Base-by-base conservation (phyloP, 768 basidiomycete species). In the Mycena epipterygia region DNA sequence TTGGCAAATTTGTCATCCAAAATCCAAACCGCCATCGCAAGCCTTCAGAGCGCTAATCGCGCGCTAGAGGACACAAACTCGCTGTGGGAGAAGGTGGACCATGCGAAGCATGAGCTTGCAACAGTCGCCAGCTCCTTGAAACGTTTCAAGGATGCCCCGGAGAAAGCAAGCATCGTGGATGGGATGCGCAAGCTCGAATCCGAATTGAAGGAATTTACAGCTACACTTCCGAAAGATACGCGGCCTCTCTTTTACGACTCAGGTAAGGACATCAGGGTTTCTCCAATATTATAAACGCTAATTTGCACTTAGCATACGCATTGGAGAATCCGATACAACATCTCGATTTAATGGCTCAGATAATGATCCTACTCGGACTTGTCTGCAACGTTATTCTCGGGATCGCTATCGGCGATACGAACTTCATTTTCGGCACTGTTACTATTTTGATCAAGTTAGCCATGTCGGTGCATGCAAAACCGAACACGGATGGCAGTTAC, bases 321-420 rank as follows among this genome's bases (percentile, higher is more conserved):
- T 33, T 59, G 37, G 35, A 51, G 1, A 59, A 58, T 35, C 66
- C 66, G 5, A 35, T 67, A 16, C 4, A 33, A 23, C 13, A 60
- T 21, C 16, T 67, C 14, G 63, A 58, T 44, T 17, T 35, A 1
- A 57, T 64, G 25, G 63, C 62, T 8, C 68, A 70, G 23, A 33
- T 64, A 11, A 41, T 70, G 56, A 60, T 64, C 32, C 21, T 70
- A 11, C 49, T 70, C 21, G 68, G 61, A 13, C 44, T 70, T 13
- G 44, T 59, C 29, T 70, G 68, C 56, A 52, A 70, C 35, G 48
- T 70, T 25, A 70, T 64, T 12, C 42, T 70, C 44, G 46, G 68
- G 9, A 17, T 70, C 37, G 46, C 53, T 13, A 44, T 27, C 23
- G 44, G 37, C 13, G 2, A 29, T 27, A 32, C 29, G 6, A 52